A percentile compares a stretch with the other conserved stretches of the same genome.
Evolutionary conservation across 305 asterid genomes (phyloP).

Genomic region (Fraxinus floribunda): DNA sequence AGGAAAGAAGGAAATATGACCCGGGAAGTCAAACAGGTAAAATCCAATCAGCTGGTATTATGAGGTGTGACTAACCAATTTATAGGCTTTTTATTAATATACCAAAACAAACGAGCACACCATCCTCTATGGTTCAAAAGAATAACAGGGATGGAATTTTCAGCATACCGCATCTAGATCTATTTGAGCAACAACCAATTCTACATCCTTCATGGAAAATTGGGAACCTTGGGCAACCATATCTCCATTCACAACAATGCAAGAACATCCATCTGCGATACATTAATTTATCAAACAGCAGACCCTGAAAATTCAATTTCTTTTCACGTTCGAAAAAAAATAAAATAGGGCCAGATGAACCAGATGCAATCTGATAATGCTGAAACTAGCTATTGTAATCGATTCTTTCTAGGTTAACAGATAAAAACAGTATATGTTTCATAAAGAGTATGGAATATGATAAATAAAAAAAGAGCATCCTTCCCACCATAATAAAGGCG

Average conservation of each 20-base stretch:
- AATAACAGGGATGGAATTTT: slow-evolving; percentile 16
- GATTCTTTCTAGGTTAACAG: slow-evolving; percentile 10
- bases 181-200: slow-evolving; percentile 87
- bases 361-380: neutral
- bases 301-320: slow-evolving; percentile 18
- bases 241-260: slow-evolving; percentile 92
- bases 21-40: slow-evolving; percentile 11
- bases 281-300: slow-evolving; percentile 21
- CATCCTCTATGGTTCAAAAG: slow-evolving; percentile 12
- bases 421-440: slow-evolving; percentile 9
- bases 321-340: neutral
- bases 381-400: neutral
- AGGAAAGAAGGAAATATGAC: slow-evolving; percentile 14
- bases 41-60: slow-evolving; percentile 10
- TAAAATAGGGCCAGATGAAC: neutral
- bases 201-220: slow-evolving; percentile 92
- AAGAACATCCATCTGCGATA: slow-evolving; percentile 87
- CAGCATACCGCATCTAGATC: slow-evolving; percentile 92
- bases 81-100: slow-evolving; percentile 9
- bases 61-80: slow-evolving; percentile 3
- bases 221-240: slow-evolving; percentile 96
- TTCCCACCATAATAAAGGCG: slow-evolving; percentile 89
- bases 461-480: slow-evolving; percentile 14
- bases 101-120: neutral
- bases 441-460: neutral